Evolutionary conservation across 805 yeast species (phyloP), one percentile per base, ranked within the genome.

Genomic region (Danielia reshetovae): DNA sequence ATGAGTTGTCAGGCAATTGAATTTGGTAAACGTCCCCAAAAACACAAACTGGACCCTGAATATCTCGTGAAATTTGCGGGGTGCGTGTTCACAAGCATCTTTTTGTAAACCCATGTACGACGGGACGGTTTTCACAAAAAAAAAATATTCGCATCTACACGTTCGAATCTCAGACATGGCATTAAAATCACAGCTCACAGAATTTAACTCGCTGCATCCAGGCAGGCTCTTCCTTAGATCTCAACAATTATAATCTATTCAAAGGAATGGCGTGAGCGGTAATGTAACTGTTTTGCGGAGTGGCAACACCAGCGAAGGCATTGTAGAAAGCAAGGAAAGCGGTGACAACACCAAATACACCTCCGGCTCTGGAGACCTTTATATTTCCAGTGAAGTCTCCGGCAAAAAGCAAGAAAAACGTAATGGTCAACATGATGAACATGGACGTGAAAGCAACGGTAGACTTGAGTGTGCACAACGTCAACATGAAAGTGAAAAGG

Each of bases 291-390:
- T 66, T 66, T 33, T 49, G 51, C 18, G 31, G 43, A 32, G 47
- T 61, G 27, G 70, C 68, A 5, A 50, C 48, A 51, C 69, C 70
- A 15, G 70, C 64, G 35, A 52, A 65, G 5, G 70, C 69, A 38
- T 65, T 64, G 45, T 66, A 66, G 46, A 56, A 64, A 2, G 68
- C 71, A 24, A 62, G 41, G 38, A 65, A 49, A 2, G 65, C 62
- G 10, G 68, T 59, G 26, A 66, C 54, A n/a, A 64, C 60, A n/a
- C 72, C 72, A 33, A 55, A 33, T 5, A 64, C 63, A 28, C 71
- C 72, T 18, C 70, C 72, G 27, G 67, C 69, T 37, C 65, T 57
- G 4, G 56, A 40, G 9, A 56, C 54, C 6, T 45, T 44, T 4
- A 48, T 52, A 7, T 42, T 52, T 9, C 54, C 55, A 2, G 59